Base-by-base conservation (phyloP, 2,329 filamentous ascomycete species). In the Chaetomium globosum region DNA sequence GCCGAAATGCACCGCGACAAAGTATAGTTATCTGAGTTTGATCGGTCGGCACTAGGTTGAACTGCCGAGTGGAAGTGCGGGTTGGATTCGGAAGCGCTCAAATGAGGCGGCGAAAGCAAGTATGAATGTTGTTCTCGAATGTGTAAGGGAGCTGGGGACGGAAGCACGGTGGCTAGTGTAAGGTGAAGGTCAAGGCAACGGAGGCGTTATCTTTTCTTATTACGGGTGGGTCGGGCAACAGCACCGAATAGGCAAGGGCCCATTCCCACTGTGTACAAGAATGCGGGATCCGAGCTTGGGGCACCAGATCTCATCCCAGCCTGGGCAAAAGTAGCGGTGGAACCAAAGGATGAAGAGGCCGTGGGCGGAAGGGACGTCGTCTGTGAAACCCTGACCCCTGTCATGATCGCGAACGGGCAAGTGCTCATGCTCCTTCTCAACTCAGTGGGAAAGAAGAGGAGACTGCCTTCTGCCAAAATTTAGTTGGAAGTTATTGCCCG, bases 281-380 rank as follows among this genome's bases (percentile, higher is more conserved):
- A 59, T 63, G 31, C 63, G 61, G 66, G 64, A 64, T 66, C 61
- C 64, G 63, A 59, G 43, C 61, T 56, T 53, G 39, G 63, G 66
- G 46, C 51, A 65, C 61, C 65, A 68, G 67, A 69, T 67, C 65
- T 67, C 58, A 64, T 33, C 51, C 30, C 57, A 64, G 68, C 54
- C 59, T 62, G 60, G 65, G 66, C 67, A 68, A 65, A 65, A 72
- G 67, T 46, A 69, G 70, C 70, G 69, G 70, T 72, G 70, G 70
- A 68, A 58, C 68, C 68, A 54, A 54, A 39, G 30, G 48, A 57
- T 60, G 43, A 46, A 36, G 54, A 39, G 49, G 53, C 56, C 57
- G 52, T 61, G 59, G 67, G 65, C 63, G 59, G 56, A 57, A 57
- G 59, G 54, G 61, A 64, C 60, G 49, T 60, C 31, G 39, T 61